phyloP scores from a whole-genome alignment of 2,329 filamentous ascomycete species.

The Colletotrichum melonis region DNA sequence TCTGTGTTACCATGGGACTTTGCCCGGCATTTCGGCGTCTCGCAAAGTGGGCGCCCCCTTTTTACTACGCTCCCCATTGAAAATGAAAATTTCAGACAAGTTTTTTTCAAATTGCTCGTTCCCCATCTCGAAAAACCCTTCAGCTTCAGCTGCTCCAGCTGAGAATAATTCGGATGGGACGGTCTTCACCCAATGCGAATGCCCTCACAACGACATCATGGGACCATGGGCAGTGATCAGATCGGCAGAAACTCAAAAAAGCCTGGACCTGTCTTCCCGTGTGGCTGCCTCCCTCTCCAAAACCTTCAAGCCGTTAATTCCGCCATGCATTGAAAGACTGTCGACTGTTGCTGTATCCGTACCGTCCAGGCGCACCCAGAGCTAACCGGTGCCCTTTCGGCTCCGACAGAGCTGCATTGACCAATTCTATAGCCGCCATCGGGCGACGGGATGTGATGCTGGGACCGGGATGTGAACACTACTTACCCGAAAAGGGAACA shows the following conservation, averaged over 20 bases:
- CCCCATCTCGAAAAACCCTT: neutral
- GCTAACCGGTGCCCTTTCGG: constrained; percentile 26
- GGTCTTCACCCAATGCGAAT: neutral
- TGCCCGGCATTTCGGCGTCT: constrained; percentile 32
- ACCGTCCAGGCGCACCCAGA: neutral
- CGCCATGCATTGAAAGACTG: neutral
- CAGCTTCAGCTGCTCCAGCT: neutral
- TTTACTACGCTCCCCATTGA: neutral
- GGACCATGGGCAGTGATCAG: constrained; percentile 10
- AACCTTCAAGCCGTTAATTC: neutral
- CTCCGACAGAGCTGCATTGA: constrained; percentile 1
- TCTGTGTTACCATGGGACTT: constrained; percentile 4
- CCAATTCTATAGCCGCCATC: neutral
- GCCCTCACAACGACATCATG: constrained; percentile 1
- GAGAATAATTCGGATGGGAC: neutral
- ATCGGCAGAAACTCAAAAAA: constrained; percentile 9
- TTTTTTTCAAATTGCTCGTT: neutral
- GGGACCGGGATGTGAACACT: neutral
- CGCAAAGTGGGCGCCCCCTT: constrained; percentile 17
- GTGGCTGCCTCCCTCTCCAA: neutral
- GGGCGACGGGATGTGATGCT: neutral
- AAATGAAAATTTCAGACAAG: neutral
- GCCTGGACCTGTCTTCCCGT: neutral
- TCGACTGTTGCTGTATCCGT: too few relatives aligned
- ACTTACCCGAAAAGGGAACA: neutral